Base-by-base conservation (phyloP, 2,329 filamentous ascomycete genomes). In the Aspergillus amoenus region DNA sequence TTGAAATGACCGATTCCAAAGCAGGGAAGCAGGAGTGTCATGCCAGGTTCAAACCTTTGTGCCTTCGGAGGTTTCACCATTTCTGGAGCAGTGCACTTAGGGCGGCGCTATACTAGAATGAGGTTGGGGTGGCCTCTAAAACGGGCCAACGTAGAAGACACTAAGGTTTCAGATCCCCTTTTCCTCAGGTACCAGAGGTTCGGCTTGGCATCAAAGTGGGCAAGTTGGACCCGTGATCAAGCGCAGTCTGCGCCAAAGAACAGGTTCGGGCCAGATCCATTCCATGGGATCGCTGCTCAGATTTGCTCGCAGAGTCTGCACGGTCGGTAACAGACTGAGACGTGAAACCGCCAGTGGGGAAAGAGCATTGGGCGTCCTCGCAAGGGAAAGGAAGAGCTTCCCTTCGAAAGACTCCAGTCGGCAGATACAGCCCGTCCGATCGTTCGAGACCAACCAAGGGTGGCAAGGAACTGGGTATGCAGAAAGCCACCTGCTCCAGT, bases 51-150 rank as follows among this genome's bases (percentile, higher is more conserved):
- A 57, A 64, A 61, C 59, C 50, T 55, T 59, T 55, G 58, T 49
- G 56, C 48, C 39, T 50, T 60, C 64, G 65, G 65, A 53, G 56
- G 45, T 63, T 63, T 67, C 58, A 45, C 65, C 59, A 34, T 52
- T 63, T 66, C 32, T 41, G 64, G 64, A 65, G 63, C 64, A 58
- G 57, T 47, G 50, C 44, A 30, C 44, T 54, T 49, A 42, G 8
- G 22, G 45, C 42, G 42, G 32, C 57, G 11, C 59, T 54, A 48
- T 39, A 50, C 46, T 56, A 40, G 46, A 40, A 52, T 30, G 40
- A 54, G 18, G 34, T 55, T 61, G 53, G 59, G 56, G 53, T 55
- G 58, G 57, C 59, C 62, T 56, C 62, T 48, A 55, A 52, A 48
- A 55, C 46, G 32, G 41, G 21, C 58, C 53, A 34, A 52, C 32